phyloP scores from a whole-genome alignment of 2,329 filamentous ascomycete species.

The Alternaria arbusti region DNA sequence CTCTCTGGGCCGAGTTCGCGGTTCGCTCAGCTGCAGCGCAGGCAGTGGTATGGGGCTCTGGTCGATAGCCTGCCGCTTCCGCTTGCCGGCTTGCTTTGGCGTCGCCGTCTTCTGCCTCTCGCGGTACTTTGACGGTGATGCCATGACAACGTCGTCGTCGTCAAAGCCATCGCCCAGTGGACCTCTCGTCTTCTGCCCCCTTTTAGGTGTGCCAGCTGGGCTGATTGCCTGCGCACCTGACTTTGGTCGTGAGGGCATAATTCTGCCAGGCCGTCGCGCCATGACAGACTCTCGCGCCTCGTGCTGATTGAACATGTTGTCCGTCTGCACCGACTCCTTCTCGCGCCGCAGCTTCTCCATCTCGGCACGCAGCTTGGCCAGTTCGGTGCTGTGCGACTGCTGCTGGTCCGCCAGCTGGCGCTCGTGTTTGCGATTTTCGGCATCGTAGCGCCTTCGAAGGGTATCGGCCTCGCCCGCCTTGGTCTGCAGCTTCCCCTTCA shows the following conservation, averaged over 20 bases:
- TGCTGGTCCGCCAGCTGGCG: constrained; percentile 67
- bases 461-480: constrained; percentile 77
- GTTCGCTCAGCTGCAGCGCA: constrained; percentile 59
- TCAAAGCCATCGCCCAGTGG: constrained; percentile 79
- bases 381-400: constrained; percentile 68
- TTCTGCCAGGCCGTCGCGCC: constrained; percentile 49
- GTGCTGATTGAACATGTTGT: constrained; percentile 74
- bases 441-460: constrained; percentile 73
- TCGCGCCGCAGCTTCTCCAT: constrained; percentile 70
- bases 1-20: constrained; percentile 48
- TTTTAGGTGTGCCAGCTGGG: constrained; percentile 66
- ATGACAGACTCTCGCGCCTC: constrained; percentile 68
- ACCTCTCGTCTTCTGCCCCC: constrained; percentile 59
- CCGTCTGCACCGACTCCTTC: constrained; percentile 69
- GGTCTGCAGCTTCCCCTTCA: constrained; percentile 51
- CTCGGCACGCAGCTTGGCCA: constrained; percentile 67
- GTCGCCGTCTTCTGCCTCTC: constrained; percentile 59
- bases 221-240: constrained; percentile 23
- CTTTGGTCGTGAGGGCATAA: constrained; percentile 34
- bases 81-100: constrained; percentile 69
- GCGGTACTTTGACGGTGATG: constrained; percentile 60
- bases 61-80: constrained; percentile 66
- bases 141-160: constrained; percentile 64
- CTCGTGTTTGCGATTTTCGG: constrained; percentile 66
- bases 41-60: constrained; percentile 67